Evolutionary conservation across 495 filamentous ascomycete genomes (phyloP).

Genomic region (Pseudoneurospora amorphoporcata): DNA sequence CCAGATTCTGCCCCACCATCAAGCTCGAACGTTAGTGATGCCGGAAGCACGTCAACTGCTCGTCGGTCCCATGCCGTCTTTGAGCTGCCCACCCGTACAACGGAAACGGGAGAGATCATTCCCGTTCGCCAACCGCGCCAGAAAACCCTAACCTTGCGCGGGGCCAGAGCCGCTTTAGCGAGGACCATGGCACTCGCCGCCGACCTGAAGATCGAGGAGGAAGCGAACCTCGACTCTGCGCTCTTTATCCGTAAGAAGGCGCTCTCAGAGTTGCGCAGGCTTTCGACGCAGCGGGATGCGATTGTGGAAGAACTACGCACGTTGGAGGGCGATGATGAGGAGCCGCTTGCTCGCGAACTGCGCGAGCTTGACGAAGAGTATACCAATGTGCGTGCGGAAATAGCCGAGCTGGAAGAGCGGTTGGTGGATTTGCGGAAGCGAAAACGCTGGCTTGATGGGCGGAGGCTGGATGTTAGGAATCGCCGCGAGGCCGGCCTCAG

Average conservation of each 20-base stretch:
- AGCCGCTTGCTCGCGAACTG: constrained; percentile 48
- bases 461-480: constrained; percentile 56
- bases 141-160: constrained; percentile 48
- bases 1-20: constrained; percentile 5
- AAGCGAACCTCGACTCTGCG: constrained; percentile 46
- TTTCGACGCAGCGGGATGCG: constrained; percentile 42
- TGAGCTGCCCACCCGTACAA: constrained; percentile 13
- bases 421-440: constrained; percentile 57
- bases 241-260: constrained; percentile 47
- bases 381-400: constrained; percentile 45
- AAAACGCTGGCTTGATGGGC: constrained; percentile 48
- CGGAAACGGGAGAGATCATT: constrained; percentile 32
- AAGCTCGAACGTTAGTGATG: constrained; percentile 14
- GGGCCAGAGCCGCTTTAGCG: constrained; percentile 61
- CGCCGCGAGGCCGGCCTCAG: constrained; percentile 40
- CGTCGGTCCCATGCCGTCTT: constrained; percentile 18
- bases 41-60: constrained; percentile 31
- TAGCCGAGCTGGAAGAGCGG: constrained; percentile 46
- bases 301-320: constrained; percentile 30
- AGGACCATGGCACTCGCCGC: constrained; percentile 62
- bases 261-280: constrained; percentile 49
- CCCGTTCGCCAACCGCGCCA: constrained; percentile 54
- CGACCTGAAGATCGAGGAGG: constrained; percentile 62
- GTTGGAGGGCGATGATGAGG: constrained; percentile 29
- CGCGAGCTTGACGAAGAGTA: constrained; percentile 42